Conservation (phyloP, 2,329 filamentous ascomycete species). For the Cordyceps cicadae region DNA sequence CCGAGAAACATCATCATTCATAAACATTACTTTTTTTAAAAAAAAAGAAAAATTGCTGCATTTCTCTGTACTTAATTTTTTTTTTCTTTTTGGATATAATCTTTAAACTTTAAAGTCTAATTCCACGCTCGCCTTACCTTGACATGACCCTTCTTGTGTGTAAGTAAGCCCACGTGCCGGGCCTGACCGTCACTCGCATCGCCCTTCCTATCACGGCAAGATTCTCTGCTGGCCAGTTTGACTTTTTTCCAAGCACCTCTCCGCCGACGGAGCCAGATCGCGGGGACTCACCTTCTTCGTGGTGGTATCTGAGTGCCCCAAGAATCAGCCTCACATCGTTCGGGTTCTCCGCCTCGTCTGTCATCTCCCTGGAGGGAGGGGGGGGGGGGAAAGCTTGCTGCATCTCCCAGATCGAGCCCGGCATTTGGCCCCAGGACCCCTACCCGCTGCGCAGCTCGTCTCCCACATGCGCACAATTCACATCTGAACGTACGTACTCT, state of each 20-base stretch:
- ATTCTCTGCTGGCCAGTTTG: not conserved
- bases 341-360: not conserved
- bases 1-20: not conserved
- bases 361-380: not conserved
- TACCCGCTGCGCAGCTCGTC: not conserved
- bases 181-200: not conserved
- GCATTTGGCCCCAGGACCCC: not conserved
- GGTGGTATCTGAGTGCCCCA: not conserved
- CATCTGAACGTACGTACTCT: not conserved
- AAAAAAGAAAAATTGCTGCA: no score
- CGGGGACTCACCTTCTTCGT: not conserved
- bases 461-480: not conserved
- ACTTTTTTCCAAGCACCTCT: not conserved
- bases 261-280: not conserved
- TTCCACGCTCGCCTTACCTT: not conserved
- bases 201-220: not conserved
- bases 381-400: no score
- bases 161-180: slow-evolving; percentile 5
- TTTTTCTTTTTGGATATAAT: not conserved
- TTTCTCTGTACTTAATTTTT: no score
- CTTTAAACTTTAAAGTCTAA: not conserved
- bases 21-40: no score
- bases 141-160: not conserved
- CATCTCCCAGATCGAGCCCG: not conserved
- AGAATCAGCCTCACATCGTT: not conserved